These are phyloP conservation scores for Stereocaulon alpinum DNA, from an alignment of 495 filamentous ascomycete genomes.

Conservation along the genomic window DNA sequence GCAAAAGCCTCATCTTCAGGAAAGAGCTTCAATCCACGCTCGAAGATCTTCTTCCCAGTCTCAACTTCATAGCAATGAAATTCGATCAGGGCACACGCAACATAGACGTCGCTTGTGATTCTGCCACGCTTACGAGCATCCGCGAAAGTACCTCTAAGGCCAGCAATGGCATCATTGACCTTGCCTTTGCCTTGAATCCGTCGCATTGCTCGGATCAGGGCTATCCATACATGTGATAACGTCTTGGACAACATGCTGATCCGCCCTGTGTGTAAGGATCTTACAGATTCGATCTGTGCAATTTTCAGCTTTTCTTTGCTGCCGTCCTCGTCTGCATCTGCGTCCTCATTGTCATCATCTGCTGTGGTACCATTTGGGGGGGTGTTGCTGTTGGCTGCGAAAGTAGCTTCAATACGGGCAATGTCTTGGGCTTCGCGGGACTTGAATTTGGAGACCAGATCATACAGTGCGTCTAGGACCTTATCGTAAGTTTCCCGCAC, in stretches of 20 bases:
- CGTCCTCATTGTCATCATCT: constrained; percentile 55
- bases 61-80: constrained; percentile 91
- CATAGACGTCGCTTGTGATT: constrained; percentile 86
- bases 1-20: constrained; percentile 86
- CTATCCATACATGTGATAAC: constrained; percentile 88
- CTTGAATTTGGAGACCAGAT: constrained; percentile 60
- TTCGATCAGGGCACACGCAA: constrained; percentile 83
- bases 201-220: constrained; percentile 84
- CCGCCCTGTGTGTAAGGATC: constrained; percentile 59
- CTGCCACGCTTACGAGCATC: constrained; percentile 78
- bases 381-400: constrained; percentile 28
- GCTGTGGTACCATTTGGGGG: constrained; percentile 36
- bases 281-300: constrained; percentile 58
- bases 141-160: constrained; percentile 73
- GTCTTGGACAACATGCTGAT: constrained; percentile 62
- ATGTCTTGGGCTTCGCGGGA: constrained; percentile 61
- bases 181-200: constrained; percentile 89
- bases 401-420: constrained; percentile 56
- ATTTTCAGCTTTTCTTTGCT: constrained; percentile 46
- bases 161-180: constrained; percentile 52
- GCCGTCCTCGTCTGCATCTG: constrained; percentile 46
- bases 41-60: constrained; percentile 87
- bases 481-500: constrained; percentile 75
- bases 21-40: constrained; percentile 83
- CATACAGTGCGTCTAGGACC: constrained; percentile 75